Evolutionary conservation across 2,329 filamentous ascomycete species (phyloP), one percentile per base, ranked within the genome.

Genomic region (Paecilomyces dactylethromorphus): DNA sequence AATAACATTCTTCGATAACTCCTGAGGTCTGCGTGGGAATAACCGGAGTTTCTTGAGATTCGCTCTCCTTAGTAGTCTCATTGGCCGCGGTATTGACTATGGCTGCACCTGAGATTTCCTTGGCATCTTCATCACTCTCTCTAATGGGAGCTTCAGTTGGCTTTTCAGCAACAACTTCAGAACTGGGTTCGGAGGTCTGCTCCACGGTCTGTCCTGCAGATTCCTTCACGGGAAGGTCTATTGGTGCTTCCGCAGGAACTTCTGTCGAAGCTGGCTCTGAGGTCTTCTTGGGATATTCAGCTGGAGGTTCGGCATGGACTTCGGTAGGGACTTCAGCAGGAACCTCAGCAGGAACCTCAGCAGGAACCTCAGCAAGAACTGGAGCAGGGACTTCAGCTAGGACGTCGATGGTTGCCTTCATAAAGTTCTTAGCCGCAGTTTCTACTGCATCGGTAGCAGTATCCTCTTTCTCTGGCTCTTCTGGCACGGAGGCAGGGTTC

Each of bases 351-450:
- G 24, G 55, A n/a, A 15, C 31, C 26, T 54, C 55, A 15, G 57
- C 54, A 45, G 56, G 24, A n/a, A 56, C 35, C 49, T 55, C 53
- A n/a, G 53, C 54, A 33, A 58, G 18, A 55, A 64, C 63, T 35
- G 35, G 59, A 22, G 57, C 45, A 26, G 61, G 21, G 8, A 59
- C 60, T 55, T 62, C 62, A 50, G 60, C 10, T 6, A 50, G 56
- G 1, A 50, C 35, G 13, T 63, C 60, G 39, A 33, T 21, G 22
- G 26, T 22, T 15, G 31, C 18, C 39, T 56, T 58, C 52, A 32
- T 31, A n/a, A 24, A 31, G 13, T 39, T 33, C 24, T 55, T 21
- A 55, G 18, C 54, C 1, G 18, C 26, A 12, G 24, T 15, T 29
- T 26, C 54, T n/a, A 33, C 21, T 13, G 31, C 12, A 32, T 24